Evolutionary conservation across 805 yeast genomes (phyloP).

Genomic region (Naumovozyma dairenensis): DNA sequence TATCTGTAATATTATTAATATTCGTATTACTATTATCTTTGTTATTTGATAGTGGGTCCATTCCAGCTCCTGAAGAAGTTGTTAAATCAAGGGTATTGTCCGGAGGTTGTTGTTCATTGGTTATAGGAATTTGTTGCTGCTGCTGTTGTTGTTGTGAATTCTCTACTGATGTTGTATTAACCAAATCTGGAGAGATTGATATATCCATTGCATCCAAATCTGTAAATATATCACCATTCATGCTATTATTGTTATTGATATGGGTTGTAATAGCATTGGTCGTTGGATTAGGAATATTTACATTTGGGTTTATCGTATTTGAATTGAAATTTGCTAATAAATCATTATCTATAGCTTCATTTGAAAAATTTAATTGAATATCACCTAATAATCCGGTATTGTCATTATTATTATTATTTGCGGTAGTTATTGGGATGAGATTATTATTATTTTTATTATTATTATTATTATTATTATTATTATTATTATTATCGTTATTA

Average conservation of each 20-base stretch:
- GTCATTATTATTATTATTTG: not conserved
- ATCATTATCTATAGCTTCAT: conserved; percentile 2
- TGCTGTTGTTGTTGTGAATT: conserved; percentile 4
- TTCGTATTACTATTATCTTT: conserved; percentile 3
- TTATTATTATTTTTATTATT: no score
- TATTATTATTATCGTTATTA: conserved; percentile 1
- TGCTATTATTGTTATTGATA: conserved; percentile 1
- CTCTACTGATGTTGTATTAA: conserved; percentile 24
- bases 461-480: conserved; percentile 1
- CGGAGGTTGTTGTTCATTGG: no score
- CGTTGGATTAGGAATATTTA: not conserved
- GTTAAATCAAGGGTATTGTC: no score
- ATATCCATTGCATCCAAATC: conserved; percentile 24
- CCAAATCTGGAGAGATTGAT: conserved; percentile 26
- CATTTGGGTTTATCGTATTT: not conserved
- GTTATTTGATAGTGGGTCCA: no score
- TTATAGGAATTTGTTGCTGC: conserved; percentile 3
- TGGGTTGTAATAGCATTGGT: not conserved
- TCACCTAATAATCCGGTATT: not conserved
- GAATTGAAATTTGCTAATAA: not conserved
- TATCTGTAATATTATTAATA: not conserved
- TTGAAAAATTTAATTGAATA: conserved; percentile 1
- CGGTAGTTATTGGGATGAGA: not conserved
- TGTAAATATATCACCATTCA: conserved; percentile 6
- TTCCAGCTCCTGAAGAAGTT: no score